These are phyloP conservation scores for Coprinopsis sp. DNA, from an alignment of 768 basidiomycete species.

Conservation along the genomic window DNA sequence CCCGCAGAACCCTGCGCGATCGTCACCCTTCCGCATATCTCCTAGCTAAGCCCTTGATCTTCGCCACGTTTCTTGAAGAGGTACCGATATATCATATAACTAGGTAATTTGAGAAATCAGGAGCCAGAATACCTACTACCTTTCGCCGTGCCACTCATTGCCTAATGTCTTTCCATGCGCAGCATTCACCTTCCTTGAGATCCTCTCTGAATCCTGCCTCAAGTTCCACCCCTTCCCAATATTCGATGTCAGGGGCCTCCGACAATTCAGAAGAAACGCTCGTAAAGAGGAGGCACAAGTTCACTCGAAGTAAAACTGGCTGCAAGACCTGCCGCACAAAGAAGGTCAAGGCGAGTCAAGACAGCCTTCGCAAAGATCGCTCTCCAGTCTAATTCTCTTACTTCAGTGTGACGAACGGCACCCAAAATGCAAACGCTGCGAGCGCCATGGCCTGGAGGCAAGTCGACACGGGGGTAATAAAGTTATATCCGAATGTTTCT, in stretches of 20 bases:
- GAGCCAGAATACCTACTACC: background rate
- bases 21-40: too few species aligned
- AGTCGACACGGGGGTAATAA: too few species aligned
- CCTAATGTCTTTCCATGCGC: background rate
- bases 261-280: constrained; percentile 42
- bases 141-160: background rate
- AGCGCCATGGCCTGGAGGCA: too few species aligned
- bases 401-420: constrained; percentile 93
- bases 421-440: constrained; percentile 82
- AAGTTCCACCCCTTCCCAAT: constrained; percentile 12
- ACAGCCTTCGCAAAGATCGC: too few species aligned
- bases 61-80: too few species aligned
- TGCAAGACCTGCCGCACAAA: constrained; percentile 91
- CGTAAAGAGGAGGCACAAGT: constrained; percentile 82
- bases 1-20: too few species aligned
- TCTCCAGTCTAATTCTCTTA: too few species aligned
- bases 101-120: too few species aligned
- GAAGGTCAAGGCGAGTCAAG: constrained; percentile 81
- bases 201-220: constrained; percentile 44
- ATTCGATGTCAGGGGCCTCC: constrained; percentile 27
- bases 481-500: too few species aligned
- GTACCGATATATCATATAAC: too few species aligned
- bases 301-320: constrained; percentile 90
- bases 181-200: background rate
- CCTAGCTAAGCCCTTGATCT: too few species aligned